These are phyloP conservation scores for Mycena vitilis DNA, from an alignment of 768 basidiomycete species.

Conservation along the genomic window DNA sequence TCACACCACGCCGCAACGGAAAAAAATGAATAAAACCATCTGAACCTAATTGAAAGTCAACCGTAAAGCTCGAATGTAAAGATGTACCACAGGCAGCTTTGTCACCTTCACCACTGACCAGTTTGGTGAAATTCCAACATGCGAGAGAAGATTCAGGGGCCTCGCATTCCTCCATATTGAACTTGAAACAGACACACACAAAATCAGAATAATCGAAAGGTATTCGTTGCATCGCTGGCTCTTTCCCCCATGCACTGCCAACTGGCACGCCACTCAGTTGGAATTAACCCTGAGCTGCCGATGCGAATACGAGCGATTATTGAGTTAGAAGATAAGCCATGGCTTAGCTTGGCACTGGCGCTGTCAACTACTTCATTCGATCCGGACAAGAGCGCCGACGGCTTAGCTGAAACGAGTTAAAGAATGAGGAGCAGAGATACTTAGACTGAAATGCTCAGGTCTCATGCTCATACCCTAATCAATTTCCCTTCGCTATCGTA, in stretches of 20 bases:
- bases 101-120: background rate
- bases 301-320: conserved; percentile 41
- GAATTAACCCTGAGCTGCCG: background rate
- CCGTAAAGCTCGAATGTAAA: conserved; percentile 6
- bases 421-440: conserved; percentile 22
- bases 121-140: no score
- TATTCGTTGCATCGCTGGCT: background rate
- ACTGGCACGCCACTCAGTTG: background rate
- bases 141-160: no score
- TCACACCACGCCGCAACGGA: conserved; percentile 11
- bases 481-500: no score
- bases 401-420: conserved; percentile 29
- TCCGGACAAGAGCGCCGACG: conserved; percentile 39
- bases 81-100: background rate
- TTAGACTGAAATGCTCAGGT: no score
- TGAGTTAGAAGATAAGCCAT: conserved; percentile 50
- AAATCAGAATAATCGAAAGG: no score
- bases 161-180: no score
- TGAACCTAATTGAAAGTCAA: background rate
- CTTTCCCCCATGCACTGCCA: conserved; percentile 20
- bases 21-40: conserved; percentile 8
- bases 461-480: no score
- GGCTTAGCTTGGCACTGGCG: conserved; percentile 47
- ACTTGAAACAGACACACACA: no score
- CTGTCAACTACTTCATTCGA: conserved; percentile 25